Evolutionary conservation across 129 eudicot species (phyloP), one percentile per base, ranked within the genome.

Genomic region (Escallonia rubra): DNA sequence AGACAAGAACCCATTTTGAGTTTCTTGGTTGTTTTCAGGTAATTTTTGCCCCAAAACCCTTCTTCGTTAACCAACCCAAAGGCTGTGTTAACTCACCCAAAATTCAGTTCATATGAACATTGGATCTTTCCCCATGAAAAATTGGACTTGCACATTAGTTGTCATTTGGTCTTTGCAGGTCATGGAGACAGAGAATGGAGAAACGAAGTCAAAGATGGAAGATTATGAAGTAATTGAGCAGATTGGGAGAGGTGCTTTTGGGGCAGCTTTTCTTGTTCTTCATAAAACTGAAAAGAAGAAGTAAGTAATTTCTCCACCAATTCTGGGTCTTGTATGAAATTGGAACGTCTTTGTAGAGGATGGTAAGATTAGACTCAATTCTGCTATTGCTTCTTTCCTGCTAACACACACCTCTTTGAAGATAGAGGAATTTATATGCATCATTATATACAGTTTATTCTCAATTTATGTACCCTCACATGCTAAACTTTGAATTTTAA

Each of bases 191-290:
- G 91, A 84, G 72, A 80, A 74, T 74, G 82, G 86, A 14, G 91
- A 83, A 76, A 53, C 67, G 42, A 75, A 73, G 83, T 86, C 86
- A 7, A 89, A 80, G 85, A 80, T 93, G 90, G 97, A 87, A 43
- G 93, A 82, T 52, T 94, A 94, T 73, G 89, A 94, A 83, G 93
- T 89, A 38, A 82, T 87, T 43, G 97, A 94, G 86, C 99, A 89
- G 90, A 89, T 94, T 87, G 99, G 99, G 15, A 89, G 93, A 85
- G 96, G 99, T 3, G 83, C 93, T 69, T 87, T 89, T 77, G 96
- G 96, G 47, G 90, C 95, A 63, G 92, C 95, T 63, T 93, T 84
- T 82, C 86, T 93, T 78, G 98, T 93, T 68, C 91, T 93, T 54
- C 95, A 93, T 75, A 89, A 84, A 73, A 63, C 40, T 63, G 98